Percentiles rank a stretch among this genome's conserved stretches.
These are phyloP conservation scores for Dorcoceras hygrometricum DNA, from an alignment of 257 asterid genomes.

Conservation along the genomic window DNA sequence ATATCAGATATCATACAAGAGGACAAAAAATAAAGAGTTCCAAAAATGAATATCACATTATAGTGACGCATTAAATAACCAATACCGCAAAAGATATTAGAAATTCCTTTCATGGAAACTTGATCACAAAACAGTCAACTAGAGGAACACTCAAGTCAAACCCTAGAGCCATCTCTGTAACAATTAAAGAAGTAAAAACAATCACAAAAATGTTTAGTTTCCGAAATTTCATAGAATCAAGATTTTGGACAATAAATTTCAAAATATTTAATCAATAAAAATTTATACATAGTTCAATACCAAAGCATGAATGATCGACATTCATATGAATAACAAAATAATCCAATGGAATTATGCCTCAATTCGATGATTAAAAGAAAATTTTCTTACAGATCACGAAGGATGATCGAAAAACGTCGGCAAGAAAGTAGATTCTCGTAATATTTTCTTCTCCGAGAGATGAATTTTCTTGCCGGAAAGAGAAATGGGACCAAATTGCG, in stretches of 20 bases:
- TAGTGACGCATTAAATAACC: conserved; percentile 2
- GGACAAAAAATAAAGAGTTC: not conserved
- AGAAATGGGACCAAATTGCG: conserved; percentile 25
- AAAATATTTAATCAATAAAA: conserved; percentile 10
- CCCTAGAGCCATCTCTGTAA: conserved; percentile 25
- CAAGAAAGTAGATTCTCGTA: conserved; percentile 29
- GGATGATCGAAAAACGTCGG: conserved; percentile 32
- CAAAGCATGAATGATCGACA: conserved; percentile 19
- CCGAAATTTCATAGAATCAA: conserved; percentile 8
- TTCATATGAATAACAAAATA: conserved; percentile 5
- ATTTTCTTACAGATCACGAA: conserved; percentile 29
- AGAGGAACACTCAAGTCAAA: conserved; percentile 31
- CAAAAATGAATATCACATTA: not conserved
- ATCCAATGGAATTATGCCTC: not conserved
- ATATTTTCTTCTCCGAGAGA: conserved; percentile 18
- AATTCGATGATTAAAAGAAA: not conserved
- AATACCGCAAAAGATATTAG: conserved; percentile 6
- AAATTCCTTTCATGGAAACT: conserved; percentile 14
- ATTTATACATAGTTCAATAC: conserved; percentile 9
- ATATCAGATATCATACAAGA: not conserved
- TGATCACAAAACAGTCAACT: conserved; percentile 17
- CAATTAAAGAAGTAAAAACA: not conserved
- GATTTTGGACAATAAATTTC: not conserved
- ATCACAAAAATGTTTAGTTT: conserved; percentile 2
- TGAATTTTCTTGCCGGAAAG: conserved; percentile 37